phyloP scores from a whole-genome alignment of 2,329 filamentous ascomycete genomes.

The Fusarium circinatum region DNA sequence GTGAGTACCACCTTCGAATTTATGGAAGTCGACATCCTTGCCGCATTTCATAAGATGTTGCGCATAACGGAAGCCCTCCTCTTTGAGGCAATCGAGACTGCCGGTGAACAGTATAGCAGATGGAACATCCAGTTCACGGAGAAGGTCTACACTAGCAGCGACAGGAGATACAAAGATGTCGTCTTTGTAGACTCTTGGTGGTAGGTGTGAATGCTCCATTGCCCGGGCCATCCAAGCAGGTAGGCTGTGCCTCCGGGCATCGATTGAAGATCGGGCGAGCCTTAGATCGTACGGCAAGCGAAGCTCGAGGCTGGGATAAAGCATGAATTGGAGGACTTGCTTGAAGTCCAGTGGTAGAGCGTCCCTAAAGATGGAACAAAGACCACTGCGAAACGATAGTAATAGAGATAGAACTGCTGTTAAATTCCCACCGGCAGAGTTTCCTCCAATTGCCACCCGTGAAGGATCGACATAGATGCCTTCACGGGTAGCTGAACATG shows the following conservation, averaged over 20 bases:
- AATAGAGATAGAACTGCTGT: neutral
- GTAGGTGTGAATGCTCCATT: neutral
- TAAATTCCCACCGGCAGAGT: neutral
- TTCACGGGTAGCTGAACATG: accelerated
- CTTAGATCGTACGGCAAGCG: neutral
- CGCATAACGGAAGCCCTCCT: neutral
- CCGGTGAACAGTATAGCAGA: neutral
- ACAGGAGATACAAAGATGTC: neutral
- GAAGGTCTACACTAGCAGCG: accelerated
- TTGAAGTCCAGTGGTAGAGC: neutral
- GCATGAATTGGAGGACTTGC: neutral
- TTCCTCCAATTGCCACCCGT: neutral
- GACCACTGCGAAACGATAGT: neutral
- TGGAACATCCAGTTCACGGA: neutral
- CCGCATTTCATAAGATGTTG: neutral
- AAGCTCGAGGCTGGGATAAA: neutral
- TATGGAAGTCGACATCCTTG: neutral
- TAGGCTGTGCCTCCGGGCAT: neutral
- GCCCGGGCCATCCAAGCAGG: neutral
- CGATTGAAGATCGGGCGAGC: accelerated
- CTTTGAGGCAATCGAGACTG: neutral
- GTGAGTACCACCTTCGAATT: neutral
- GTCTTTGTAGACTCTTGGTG: neutral
- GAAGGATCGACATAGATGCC: neutral
- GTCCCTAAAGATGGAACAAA: neutral